Percentiles rank a stretch among this genome's conserved stretches.
phyloP scores from a whole-genome alignment of 1,284 basidiomycete genomes.

The Meripilus lineatus region DNA sequence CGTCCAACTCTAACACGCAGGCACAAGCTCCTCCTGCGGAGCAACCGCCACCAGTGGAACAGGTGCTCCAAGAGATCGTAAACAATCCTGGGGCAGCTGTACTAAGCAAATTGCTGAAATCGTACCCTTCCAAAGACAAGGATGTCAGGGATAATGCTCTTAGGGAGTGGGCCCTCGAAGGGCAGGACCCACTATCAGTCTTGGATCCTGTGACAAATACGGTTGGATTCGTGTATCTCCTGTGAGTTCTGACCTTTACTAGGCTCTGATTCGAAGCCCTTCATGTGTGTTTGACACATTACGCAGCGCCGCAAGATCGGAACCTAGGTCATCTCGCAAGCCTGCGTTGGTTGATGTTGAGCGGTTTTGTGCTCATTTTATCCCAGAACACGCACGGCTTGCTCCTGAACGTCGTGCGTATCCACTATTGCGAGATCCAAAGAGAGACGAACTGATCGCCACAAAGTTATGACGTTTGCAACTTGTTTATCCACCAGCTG shows the following conservation, averaged over 20 bases:
- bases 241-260: conserved; percentile 42
- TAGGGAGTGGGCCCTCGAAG: conserved; percentile 45
- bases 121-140: not conserved
- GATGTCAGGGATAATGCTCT: conserved; percentile 1
- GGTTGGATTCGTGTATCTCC: conserved; percentile 60
- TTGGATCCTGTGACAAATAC: conserved; percentile 54
- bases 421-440: conserved; percentile 12
- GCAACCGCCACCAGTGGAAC: not conserved
- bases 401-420: conserved; percentile 62
- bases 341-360: conserved; percentile 40
- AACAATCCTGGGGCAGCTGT: not conserved
- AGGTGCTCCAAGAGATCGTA: conserved; percentile 1
- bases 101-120: conserved; percentile 1
- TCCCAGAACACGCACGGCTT: conserved; percentile 53
- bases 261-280: not conserved
- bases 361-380: conserved; percentile 54
- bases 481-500: too few species aligned
- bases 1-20: not conserved
- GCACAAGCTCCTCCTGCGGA: too few species aligned
- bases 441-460: conserved; percentile 16
- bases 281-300: too few species aligned
- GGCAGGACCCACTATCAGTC: conserved; percentile 56
- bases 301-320: conserved; percentile 42
- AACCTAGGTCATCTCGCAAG: conserved; percentile 20
- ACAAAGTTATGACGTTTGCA: not conserved